Evolutionary conservation across 2,329 filamentous ascomycete genomes (phyloP).

Genomic region (Colletotrichum gigasporum): DNA sequence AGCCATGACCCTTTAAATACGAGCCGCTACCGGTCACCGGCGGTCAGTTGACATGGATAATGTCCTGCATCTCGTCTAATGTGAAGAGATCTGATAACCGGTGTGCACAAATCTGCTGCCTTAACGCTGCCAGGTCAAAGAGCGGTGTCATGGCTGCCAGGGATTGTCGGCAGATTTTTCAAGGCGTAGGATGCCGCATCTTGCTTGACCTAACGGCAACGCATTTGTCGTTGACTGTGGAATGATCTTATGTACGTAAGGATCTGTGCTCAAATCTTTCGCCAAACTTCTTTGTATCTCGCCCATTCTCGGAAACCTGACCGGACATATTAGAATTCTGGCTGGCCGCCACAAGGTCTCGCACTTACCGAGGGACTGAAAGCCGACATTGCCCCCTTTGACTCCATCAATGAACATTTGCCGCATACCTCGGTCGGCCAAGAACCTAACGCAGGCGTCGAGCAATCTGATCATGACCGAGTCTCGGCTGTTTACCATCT

Average conservation of each 20-base stretch:
- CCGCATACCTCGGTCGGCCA: conserved; percentile 60
- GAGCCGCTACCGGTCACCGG: background rate
- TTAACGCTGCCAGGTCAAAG: background rate
- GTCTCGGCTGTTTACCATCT: conserved; percentile 54
- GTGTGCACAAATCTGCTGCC: background rate
- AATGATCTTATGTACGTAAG: background rate
- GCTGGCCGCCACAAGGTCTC: background rate
- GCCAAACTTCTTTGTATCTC: conserved; percentile 64
- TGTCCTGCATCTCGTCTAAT: background rate
- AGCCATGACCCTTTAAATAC: background rate
- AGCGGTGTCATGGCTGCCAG: background rate
- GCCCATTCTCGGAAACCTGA: conserved; percentile 69
- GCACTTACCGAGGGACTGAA: conserved; percentile 61
- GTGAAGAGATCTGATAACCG: background rate
- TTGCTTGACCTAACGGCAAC: background rate
- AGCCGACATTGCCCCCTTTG: conserved; percentile 58
- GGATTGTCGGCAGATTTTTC: background rate
- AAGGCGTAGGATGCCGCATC: background rate
- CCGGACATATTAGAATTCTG: conserved; percentile 4
- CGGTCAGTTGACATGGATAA: background rate
- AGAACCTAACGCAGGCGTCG: conserved; percentile 58
- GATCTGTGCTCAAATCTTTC: conserved; percentile 20
- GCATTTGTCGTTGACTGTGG: background rate
- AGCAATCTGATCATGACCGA: conserved; percentile 63
- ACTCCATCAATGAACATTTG: conserved; percentile 65